These are phyloP conservation scores for Rickenella mellea DNA, from an alignment of 768 basidiomycete species.

Conservation along the genomic window DNA sequence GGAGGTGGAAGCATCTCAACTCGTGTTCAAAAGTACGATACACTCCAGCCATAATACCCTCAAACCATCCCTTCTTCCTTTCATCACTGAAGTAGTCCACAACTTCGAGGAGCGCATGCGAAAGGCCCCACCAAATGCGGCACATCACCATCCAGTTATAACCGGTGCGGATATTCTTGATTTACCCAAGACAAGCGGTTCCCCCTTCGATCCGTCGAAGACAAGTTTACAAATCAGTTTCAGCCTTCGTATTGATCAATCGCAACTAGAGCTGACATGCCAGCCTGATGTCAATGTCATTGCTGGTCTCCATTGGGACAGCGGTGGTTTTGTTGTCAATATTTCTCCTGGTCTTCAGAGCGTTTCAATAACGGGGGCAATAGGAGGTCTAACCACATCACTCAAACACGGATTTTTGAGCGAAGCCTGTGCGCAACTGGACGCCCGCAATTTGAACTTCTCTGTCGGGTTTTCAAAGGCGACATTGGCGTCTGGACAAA, in stretches of 20 bases:
- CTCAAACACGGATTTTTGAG: constrained; percentile 81
- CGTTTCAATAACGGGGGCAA: constrained; percentile 65
- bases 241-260: constrained; percentile 87
- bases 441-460: constrained; percentile 76
- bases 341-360: constrained; percentile 66
- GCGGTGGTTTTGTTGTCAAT: constrained; percentile 81
- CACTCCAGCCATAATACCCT: constrained; percentile 84
- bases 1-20: constrained; percentile 39
- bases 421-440: constrained; percentile 72
- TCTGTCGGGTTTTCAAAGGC: constrained; percentile 59
- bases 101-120: constrained; percentile 66
- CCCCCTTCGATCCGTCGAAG: constrained; percentile 23
- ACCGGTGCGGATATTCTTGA: constrained; percentile 5
- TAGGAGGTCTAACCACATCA: constrained; percentile 73
- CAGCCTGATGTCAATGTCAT: constrained; percentile 89
- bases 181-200: constrained; percentile 12
- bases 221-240: constrained; percentile 62
- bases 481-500: constrained; percentile 23
- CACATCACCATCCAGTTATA: constrained; percentile 12
- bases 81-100: constrained; percentile 67
- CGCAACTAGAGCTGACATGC: constrained; percentile 78
- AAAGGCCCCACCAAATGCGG: constrained; percentile 22
- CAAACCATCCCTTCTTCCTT: constrained; percentile 74
- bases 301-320: constrained; percentile 85
- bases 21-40: constrained; percentile 82